Conservation (phyloP, 306 rosid genomes). For the Oemleria cerasiformis region DNA sequence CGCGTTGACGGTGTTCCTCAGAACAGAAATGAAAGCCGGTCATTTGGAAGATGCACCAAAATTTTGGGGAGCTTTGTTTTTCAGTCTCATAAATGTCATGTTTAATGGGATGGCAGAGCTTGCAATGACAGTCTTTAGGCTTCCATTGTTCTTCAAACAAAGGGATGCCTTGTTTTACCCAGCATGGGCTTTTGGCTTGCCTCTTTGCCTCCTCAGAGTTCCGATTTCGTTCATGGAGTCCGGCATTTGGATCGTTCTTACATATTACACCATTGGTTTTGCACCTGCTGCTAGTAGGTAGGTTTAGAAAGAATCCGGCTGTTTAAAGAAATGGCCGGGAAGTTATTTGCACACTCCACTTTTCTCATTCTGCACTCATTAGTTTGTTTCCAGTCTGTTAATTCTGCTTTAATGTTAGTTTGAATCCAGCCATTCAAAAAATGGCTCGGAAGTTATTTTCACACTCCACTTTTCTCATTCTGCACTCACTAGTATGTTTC, state of each 20-base stretch:
- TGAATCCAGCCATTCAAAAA: too few relatives aligned
- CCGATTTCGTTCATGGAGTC: constrained; percentile 73
- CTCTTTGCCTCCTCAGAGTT: constrained; percentile 64
- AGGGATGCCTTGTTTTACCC: constrained; percentile 63
- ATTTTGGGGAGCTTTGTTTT: constrained; percentile 61
- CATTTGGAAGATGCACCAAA: constrained; percentile 54
- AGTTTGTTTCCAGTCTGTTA: neutral
- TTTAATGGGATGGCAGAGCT: constrained; percentile 83
- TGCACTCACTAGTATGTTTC: neutral
- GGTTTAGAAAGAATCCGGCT: neutral
- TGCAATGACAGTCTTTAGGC: constrained; percentile 54
- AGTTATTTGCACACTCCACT: too few relatives aligned
- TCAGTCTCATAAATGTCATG: constrained; percentile 65
- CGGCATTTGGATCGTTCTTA: constrained; percentile 61
- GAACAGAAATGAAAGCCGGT: constrained; percentile 64
- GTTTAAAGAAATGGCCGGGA: too few relatives aligned
- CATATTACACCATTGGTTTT: constrained; percentile 74
- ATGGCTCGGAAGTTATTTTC: too few relatives aligned
- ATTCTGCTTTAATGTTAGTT: neutral
- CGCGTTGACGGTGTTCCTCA: constrained; percentile 58
- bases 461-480: too few relatives aligned
- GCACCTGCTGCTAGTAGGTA: constrained; percentile 83
- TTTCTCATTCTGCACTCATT: too few relatives aligned
- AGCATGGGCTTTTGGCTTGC: constrained; percentile 75
- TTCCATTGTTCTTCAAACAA: constrained; percentile 73